Base-by-base conservation (phyloP, 257 asterid genomes). In the Sherardia arvensis region DNA sequence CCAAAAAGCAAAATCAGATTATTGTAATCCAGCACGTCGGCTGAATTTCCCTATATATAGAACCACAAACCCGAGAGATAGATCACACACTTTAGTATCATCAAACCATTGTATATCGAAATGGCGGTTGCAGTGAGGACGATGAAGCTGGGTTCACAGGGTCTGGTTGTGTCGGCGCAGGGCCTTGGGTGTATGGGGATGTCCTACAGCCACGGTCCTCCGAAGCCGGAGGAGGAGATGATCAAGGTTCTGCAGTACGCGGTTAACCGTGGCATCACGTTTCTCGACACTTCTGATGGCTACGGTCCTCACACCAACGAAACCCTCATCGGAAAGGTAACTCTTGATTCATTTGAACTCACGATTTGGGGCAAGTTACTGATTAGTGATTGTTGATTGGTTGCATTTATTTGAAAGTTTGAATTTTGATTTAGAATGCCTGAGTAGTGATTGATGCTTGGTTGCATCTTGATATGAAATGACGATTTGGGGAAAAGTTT, bases 121-220 rank as follows among this genome's bases (percentile, higher is more conserved):
- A 43, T 43, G 51, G 51, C 51, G 51, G 8, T 17, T 43, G 51
- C 51, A 43, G 51, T 43, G 51, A 43, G 51, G 51, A 43, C 51
- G 8, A 48, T 51, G 25, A 60, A 60, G 61, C 57, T 66, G 29
- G 73, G 73, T 51, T 69, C 73, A 14, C 40, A 60, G 33, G 73
- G 67, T 22, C 40, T 69, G 18, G 67, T 47, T 51, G 73, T 69
- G 8, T 69, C 67, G 12, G 59, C 56, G 0, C 67, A 60, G 53
- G 73, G 73, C 10, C 67, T 66, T 0, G 73, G 73, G 11, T 69
- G 73, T 40, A 60, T 69, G 73, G 34, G 62, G 11, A 60, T 69
- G 73, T 69, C 73, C 5, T 25, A 20, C 33, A n/a, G 36, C 25
- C 49, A 45, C 43, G 66, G 66, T 15, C 66, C 59, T 21, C 69